Percentiles rank a stretch among this genome's conserved stretches.
phyloP scores from a whole-genome alignment of 805 yeast species.

The Barnettozyma botsteinii region DNA sequence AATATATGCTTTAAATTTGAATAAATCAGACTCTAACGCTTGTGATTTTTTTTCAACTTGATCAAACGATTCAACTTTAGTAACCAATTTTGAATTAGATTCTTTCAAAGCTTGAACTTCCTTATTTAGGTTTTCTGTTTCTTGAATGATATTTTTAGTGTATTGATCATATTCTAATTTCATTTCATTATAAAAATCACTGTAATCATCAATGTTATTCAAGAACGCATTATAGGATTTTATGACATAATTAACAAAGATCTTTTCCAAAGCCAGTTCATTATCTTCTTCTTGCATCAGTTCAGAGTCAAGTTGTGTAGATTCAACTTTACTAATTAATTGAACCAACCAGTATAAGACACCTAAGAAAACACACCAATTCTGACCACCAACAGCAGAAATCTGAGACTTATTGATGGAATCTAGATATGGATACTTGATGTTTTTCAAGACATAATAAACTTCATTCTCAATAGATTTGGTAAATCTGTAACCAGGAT shows the following conservation, averaged over 20 bases:
- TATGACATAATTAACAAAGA: slow-evolving; percentile 55
- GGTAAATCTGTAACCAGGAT: slow-evolving; percentile 69
- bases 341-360: slow-evolving; percentile 78
- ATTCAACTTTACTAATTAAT: slow-evolving; percentile 40
- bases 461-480: slow-evolving; percentile 73
- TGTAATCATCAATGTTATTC: slow-evolving; percentile 57
- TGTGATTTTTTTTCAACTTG: slow-evolving; percentile 50
- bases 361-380: slow-evolving; percentile 81
- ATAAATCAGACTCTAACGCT: slow-evolving; percentile 65
- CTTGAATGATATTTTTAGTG: slow-evolving; percentile 42
- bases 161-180: slow-evolving; percentile 47
- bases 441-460: slow-evolving; percentile 52
- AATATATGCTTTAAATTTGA: slow-evolving; percentile 66
- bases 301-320: slow-evolving; percentile 23
- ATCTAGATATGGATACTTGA: slow-evolving; percentile 77
- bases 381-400: slow-evolving; percentile 85
- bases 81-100: slow-evolving; percentile 36
- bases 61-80: slow-evolving; percentile 42
- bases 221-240: slow-evolving; percentile 65
- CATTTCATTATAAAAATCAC: slow-evolving; percentile 49
- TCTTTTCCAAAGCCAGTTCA: slow-evolving; percentile 34
- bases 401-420: slow-evolving; percentile 78
- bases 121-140: slow-evolving; percentile 35
- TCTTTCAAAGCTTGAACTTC: slow-evolving; percentile 36
- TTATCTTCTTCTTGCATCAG: slow-evolving; percentile 23